Evolutionary conservation across 345 rosid genomes (phyloP).

Genomic region (Dipteronia sinensis): DNA sequence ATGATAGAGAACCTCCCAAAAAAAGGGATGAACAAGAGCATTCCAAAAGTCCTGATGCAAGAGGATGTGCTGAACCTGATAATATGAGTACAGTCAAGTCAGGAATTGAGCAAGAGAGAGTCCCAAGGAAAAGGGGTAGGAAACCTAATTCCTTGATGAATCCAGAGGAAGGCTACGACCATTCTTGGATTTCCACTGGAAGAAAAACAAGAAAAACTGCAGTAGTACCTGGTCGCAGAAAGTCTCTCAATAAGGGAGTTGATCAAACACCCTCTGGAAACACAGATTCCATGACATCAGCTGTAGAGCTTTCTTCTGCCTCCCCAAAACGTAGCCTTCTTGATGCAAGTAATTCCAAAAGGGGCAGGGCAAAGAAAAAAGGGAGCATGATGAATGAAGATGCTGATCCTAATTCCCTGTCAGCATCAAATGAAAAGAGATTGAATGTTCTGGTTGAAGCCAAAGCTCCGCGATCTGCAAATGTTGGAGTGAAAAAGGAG

Average conservation of each 20-base stretch:
- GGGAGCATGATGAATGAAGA: conserved; percentile 31
- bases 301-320: conserved; percentile 18
- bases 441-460: conserved; percentile 18
- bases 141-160: conserved; percentile 68
- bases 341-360: conserved; percentile 32
- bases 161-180: conserved; percentile 68
- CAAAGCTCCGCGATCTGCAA: conserved; percentile 25
- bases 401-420: conserved; percentile 37
- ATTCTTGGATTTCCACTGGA: conserved; percentile 41
- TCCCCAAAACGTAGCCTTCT: conserved; percentile 17
- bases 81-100: conserved; percentile 25
- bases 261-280: conserved; percentile 29
- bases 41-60: conserved; percentile 16
- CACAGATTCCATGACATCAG: conserved; percentile 37
- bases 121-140: conserved; percentile 56
- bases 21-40: background rate
- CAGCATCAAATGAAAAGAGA: conserved; percentile 20
- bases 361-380: conserved; percentile 38
- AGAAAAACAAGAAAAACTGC: conserved; percentile 38
- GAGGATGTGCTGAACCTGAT: conserved; percentile 21
- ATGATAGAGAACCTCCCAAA: conserved; percentile 3
- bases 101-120: conserved; percentile 39
- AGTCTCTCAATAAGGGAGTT: conserved; percentile 30
- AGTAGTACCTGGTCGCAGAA: conserved; percentile 32
- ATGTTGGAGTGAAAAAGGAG: conserved; percentile 26